A percentile compares a stretch with the other conserved stretches of the same genome.
Evolutionary conservation across 2,329 filamentous ascomycete genomes (phyloP).

Genomic region (Colletotrichum sansevieriae): DNA sequence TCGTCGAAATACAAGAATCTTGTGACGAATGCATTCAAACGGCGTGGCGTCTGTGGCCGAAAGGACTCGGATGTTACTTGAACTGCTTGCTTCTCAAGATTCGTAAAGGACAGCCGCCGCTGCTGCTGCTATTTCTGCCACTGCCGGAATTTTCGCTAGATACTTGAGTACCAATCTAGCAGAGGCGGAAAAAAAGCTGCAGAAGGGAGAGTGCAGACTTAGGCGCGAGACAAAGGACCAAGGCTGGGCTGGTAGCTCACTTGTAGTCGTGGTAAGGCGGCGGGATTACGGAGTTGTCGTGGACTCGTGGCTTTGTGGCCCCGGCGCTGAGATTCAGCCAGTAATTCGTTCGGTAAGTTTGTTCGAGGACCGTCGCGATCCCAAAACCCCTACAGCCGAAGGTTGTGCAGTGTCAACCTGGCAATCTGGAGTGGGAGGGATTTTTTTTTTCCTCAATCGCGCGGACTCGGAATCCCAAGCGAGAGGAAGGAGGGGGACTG

Average conservation of each 20-base stretch:
- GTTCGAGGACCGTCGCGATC: too few relatives aligned
- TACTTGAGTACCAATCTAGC: too few relatives aligned
- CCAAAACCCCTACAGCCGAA: too few relatives aligned
- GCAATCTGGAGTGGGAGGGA: not conserved
- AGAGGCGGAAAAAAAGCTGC: too few relatives aligned
- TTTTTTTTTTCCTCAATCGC: not conserved
- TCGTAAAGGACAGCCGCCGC: not conserved
- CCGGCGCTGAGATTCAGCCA: too few relatives aligned
- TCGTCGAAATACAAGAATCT: not conserved
- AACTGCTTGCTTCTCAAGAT: not conserved
- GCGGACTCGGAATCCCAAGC: slow-evolving; percentile 1
- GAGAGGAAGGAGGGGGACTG: not conserved
- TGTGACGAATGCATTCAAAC: slow-evolving; percentile 34
- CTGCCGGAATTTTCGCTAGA: too few relatives aligned
- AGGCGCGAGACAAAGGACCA: too few relatives aligned
- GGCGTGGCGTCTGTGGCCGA: slow-evolving; percentile 3
- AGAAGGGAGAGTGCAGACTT: too few relatives aligned
- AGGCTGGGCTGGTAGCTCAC: too few relatives aligned
- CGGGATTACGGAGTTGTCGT: not conserved
- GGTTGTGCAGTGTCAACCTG: not conserved
- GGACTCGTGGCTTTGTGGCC: not conserved
- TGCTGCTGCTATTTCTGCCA: too few relatives aligned
- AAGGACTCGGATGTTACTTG: not conserved
- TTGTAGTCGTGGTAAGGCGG: not conserved
- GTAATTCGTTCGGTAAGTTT: too few relatives aligned